Base-by-base conservation (phyloP, 2,329 filamentous ascomycete genomes). In the Xylaria hypoxylon region DNA sequence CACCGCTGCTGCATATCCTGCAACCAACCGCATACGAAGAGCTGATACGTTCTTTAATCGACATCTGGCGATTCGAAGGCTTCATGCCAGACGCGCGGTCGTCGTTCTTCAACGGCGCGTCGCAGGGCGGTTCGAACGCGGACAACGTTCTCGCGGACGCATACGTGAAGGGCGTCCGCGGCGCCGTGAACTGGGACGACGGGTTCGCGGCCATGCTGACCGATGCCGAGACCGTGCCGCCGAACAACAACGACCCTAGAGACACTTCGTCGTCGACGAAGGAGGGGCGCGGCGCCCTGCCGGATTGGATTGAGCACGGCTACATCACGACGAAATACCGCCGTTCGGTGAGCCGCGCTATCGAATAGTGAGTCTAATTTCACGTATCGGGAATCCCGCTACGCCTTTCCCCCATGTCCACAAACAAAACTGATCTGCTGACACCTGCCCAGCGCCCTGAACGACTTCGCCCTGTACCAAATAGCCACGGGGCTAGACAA, bases 81-180 rank as follows among this genome's bases (percentile, higher is more conserved):
- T 92, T 85, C 71, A 80, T 90, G 73, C 89, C 89, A 0, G 89
- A 91, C 71, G 89, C 83, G 0, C 85, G 90, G 11, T 91, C 88
- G 0, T 90, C 87, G 1, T 89, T 91, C 76, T 90, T 82, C 79
- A 92, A 91, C 68, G 90, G 90, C 10, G 86, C 87, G 17, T 86
- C 87, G 0, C 90, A 92, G 74, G 90, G 89, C 11, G 90, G 90
- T 7, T 90, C 86, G 13, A 92, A 92, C 72, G 86, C 87, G 3
- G 90, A 93, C 75, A 92, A 90, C 63, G 85, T 93, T 3, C 84
- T 93, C 17, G 90, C 90, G 2, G 90, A 93, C 72, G 90, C 90
- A 0, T 92, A 87, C 68, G 84, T 91, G 33, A 92, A 92, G 75
- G 89, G 89, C 0, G 84, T 92, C 2, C 81, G 84, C 13, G 89